These are phyloP conservation scores for Mycena sanguinolenta DNA, from an alignment of 768 basidiomycete genomes.

Conservation along the genomic window DNA sequence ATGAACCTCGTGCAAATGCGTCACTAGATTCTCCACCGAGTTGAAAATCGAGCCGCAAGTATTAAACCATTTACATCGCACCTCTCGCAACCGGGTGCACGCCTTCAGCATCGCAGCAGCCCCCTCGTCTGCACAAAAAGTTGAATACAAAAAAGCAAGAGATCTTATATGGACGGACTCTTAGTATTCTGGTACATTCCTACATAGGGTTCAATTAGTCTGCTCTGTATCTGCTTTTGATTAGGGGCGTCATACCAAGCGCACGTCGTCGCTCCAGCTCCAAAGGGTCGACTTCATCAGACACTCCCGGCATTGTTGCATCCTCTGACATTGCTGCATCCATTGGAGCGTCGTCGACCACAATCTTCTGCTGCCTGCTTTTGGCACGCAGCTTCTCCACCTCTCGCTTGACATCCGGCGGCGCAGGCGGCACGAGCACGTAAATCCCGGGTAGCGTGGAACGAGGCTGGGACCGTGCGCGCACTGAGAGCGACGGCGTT, in stretches of 20 bases:
- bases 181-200: constrained; percentile 38
- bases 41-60: constrained; percentile 69
- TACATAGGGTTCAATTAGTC: constrained; percentile 17
- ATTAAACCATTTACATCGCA: constrained; percentile 72
- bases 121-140: constrained; percentile 56
- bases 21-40: constrained; percentile 61
- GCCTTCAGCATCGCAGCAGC: constrained; percentile 61
- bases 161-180: constrained; percentile 34
- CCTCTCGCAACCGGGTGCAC: constrained; percentile 59
- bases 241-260: constrained; percentile 31
- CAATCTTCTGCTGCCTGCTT: neutral
- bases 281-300: neutral
- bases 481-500: neutral
- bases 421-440: constrained; percentile 26
- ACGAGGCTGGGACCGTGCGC: neutral
- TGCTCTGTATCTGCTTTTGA: neutral
- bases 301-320: neutral
- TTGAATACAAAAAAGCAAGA: constrained; percentile 7
- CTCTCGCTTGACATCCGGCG: constrained; percentile 18
- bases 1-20: constrained; percentile 61
- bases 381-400: neutral
- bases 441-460: neutral
- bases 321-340: neutral
- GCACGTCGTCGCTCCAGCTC: constrained; percentile 29
- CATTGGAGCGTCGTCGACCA: neutral